Conservation (phyloP, 768 basidiomycete genomes). For the Cyclocybe cylindracea region DNA sequence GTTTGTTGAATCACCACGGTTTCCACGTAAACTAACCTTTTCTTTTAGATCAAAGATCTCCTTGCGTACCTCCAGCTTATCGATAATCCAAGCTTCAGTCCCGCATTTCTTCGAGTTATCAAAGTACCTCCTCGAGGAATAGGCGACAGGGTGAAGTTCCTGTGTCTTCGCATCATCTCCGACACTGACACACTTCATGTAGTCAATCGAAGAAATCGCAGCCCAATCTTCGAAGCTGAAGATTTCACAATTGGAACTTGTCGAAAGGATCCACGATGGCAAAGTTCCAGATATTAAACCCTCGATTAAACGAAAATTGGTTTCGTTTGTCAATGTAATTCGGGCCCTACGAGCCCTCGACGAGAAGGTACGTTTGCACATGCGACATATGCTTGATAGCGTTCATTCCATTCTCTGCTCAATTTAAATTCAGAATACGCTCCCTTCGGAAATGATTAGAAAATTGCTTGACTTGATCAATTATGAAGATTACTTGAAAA, state of each 20-base stretch:
- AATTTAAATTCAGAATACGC: slow-evolving; percentile 43
- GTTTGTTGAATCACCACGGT: slow-evolving; percentile 31
- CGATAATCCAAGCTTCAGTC: slow-evolving; percentile 68
- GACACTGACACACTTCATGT: neutral
- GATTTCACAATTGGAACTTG: slow-evolving; percentile 55
- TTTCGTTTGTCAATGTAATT: slow-evolving; percentile 59
- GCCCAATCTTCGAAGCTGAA: slow-evolving; percentile 51
- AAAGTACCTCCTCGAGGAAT: slow-evolving; percentile 74
- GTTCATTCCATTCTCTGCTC: neutral
- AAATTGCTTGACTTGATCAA: slow-evolving; percentile 54
- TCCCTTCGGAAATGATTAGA: slow-evolving; percentile 66
- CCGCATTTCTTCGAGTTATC: slow-evolving; percentile 71
- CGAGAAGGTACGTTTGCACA: slow-evolving; percentile 42
- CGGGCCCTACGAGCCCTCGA: slow-evolving; percentile 53
- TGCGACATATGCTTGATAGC: neutral
- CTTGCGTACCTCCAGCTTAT: slow-evolving; percentile 81
- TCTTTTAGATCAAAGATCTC: slow-evolving; percentile 70
- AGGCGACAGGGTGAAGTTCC: slow-evolving; percentile 66
- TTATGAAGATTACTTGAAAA: slow-evolving; percentile 70
- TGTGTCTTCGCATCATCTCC: neutral
- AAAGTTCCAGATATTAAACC: slow-evolving; percentile 66
- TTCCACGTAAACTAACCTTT: neutral
- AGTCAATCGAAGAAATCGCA: slow-evolving; percentile 66
- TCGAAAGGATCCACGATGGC: slow-evolving; percentile 65
- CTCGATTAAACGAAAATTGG: slow-evolving; percentile 62